Evolutionary conservation across 129 eudicot genomes (phyloP).

Genomic region (Apium graveolens): DNA sequence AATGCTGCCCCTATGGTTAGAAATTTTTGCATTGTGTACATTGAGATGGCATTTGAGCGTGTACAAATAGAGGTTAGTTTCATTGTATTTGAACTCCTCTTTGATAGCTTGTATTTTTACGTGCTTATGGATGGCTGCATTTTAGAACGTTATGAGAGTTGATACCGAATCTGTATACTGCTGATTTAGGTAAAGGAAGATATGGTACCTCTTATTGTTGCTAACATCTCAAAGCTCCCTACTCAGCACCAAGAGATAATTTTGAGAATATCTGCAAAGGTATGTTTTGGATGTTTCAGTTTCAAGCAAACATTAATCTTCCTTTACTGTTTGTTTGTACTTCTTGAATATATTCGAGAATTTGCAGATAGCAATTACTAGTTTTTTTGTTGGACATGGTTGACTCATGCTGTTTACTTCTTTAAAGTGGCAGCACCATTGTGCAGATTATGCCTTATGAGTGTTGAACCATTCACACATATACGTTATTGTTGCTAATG

Average conservation of each 20-base stretch:
- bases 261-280: slow-evolving; percentile 67
- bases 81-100: not conserved
- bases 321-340: not conserved
- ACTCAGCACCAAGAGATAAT: slow-evolving; percentile 79
- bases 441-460: not conserved
- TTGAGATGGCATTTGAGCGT: slow-evolving; percentile 93
- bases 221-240: slow-evolving; percentile 83
- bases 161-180: slow-evolving; percentile 7
- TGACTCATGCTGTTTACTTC: not conserved
- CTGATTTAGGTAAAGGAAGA: slow-evolving; percentile 54
- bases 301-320: not conserved
- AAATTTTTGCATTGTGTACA: slow-evolving; percentile 83
- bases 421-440: not conserved
- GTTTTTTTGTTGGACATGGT: not conserved
- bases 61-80: slow-evolving; percentile 45
- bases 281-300: slow-evolving; percentile 15
- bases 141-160: slow-evolving; percentile 6
- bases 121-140: slow-evolving; percentile 10
- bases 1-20: slow-evolving; percentile 66
- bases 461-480: too few species aligned
- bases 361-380: not conserved
- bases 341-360: not conserved
- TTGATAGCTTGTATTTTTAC: not conserved
- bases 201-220: slow-evolving; percentile 54
- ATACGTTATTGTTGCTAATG: too few species aligned